Base-by-base conservation (phyloP, 495 filamentous ascomycete genomes). In the Aspergillus heteromorphus region DNA sequence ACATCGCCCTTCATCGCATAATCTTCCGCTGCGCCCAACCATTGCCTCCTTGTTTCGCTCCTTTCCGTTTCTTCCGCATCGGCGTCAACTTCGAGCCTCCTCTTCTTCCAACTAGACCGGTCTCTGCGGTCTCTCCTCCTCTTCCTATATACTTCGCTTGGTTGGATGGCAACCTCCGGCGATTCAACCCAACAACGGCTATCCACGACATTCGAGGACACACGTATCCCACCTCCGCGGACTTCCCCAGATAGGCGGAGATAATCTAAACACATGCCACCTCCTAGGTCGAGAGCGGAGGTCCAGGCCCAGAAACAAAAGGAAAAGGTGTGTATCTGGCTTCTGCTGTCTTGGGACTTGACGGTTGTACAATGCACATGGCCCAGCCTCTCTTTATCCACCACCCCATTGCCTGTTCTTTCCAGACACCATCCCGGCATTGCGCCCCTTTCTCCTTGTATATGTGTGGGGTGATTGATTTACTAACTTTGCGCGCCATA, bases 281-380 rank as follows among this genome's bases (percentile, higher is more conserved):
- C 74, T 65, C 67, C 71, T 65, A 90, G 84, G 80, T 83, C 81
- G 53, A 91, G 88, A 80, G 86, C 87, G 74, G 92, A 93, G 79
- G 79, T 87, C 73, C 87, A 90, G 79, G 87, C 86, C 81, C 88
- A 93, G 73, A 91, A 92, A 76, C 87, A 87, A 66, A 96, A 92
- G 79, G 87, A 87, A 70, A 96, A 96, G 87, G 91, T 95, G 60
- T 56, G 79, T 74, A 43, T 41, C 17, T 59, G 55, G 6, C 54
- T 53, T 14, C 6, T 53, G 17, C 18, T 19, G n/a, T 4, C 7
- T 4, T 45, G 23, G 10, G 10, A 1, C n/a, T 42, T 40, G n/a
- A 41, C 6, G 49, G 19, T 34, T 21, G 2, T 9, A 18, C 27
- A 8, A 30, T 41, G 41, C 30, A 17, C 11, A 21, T 19, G 25